phyloP scores from a whole-genome alignment of 495 filamentous ascomycete genomes.

The Penicillium ochrochloron region DNA sequence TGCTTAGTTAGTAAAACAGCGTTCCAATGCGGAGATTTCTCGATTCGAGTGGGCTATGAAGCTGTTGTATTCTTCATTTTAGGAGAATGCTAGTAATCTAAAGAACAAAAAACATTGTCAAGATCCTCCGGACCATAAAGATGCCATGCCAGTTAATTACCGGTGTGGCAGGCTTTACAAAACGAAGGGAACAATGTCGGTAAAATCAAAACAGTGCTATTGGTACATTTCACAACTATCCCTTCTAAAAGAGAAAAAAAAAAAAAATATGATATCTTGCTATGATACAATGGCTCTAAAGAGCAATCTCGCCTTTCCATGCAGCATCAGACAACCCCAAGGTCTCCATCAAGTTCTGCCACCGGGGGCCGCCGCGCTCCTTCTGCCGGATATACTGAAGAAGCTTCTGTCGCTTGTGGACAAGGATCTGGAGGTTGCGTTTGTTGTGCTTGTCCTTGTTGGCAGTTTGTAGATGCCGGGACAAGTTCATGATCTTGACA shows the following conservation, averaged over 20 bases:
- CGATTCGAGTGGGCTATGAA: not conserved
- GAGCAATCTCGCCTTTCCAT: slow-evolving; percentile 83
- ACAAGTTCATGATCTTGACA: slow-evolving; percentile 84
- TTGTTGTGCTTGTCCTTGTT: slow-evolving; percentile 90
- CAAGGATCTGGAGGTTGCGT: slow-evolving; percentile 80
- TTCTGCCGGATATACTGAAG: slow-evolving; percentile 82
- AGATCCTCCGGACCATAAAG: not conserved
- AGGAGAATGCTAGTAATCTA: not conserved
- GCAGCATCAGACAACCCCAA: slow-evolving; percentile 85
- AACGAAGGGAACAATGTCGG: not conserved
- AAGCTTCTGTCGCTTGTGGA: slow-evolving; percentile 88
- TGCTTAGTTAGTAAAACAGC: not conserved
- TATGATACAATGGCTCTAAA: slow-evolving; percentile 50
- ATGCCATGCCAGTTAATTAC: not conserved
- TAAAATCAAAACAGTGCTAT: slow-evolving; percentile 23
- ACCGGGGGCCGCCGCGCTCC: slow-evolving; percentile 88
- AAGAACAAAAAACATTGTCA: not conserved
- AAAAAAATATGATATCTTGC: slow-evolving; percentile 17
- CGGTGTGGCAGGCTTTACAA: not conserved
- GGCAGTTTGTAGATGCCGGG: slow-evolving; percentile 57
- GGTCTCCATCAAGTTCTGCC: slow-evolving; percentile 78
- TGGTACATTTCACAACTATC: slow-evolving; percentile 30
- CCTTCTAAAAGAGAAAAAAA: not conserved
- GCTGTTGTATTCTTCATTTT: not conserved
- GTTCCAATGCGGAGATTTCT: not conserved